A percentile compares a stretch with the other conserved stretches of the same genome.
Evolutionary conservation across 1,284 basidiomycete genomes (phyloP).

Genomic region (Anthracocystis walkeri): DNA sequence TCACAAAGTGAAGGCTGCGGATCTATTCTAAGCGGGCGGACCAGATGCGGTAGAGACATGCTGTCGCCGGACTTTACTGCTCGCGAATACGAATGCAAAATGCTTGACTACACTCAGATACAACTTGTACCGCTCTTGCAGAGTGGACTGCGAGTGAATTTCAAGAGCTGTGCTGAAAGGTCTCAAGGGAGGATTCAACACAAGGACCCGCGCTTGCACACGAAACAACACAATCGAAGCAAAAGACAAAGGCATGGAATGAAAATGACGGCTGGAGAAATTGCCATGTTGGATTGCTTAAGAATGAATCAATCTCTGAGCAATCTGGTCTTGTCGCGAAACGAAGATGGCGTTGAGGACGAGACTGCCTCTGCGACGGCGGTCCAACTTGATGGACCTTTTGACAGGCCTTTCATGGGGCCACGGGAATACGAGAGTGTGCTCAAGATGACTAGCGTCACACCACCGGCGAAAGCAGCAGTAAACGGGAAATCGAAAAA

Average conservation of each 20-base stretch:
- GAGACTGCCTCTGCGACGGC: conserved; percentile 26
- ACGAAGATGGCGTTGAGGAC: conserved; percentile 19
- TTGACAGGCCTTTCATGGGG: conserved; percentile 17
- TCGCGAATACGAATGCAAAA: neutral
- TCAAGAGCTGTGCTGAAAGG: too few relatives aligned
- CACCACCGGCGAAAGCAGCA: conserved; percentile 83
- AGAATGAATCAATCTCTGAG: conserved; percentile 19
- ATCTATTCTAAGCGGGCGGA: conserved; percentile 34
- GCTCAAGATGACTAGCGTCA: conserved; percentile 82
- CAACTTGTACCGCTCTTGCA: too few relatives aligned
- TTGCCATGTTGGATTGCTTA: conserved; percentile 5
- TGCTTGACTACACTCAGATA: neutral
- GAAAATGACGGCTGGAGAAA: neutral
- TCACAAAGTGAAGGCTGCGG: conserved; percentile 43
- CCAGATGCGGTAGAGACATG: neutral
- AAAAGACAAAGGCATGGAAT: neutral
- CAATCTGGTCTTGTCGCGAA: conserved; percentile 38
- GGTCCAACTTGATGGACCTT: conserved; percentile 16
- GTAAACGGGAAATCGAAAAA: conserved; percentile 90
- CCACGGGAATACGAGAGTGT: conserved; percentile 81
- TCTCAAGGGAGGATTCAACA: too few relatives aligned
- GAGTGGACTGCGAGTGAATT: too few relatives aligned
- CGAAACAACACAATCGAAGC: neutral
- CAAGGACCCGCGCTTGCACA: too few relatives aligned
- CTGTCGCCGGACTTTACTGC: neutral